Percentiles rank a stretch among this genome's conserved stretches.
Evolutionary conservation across 129 eudicot genomes (phyloP).

Genomic region (Sambucus nigra): DNA sequence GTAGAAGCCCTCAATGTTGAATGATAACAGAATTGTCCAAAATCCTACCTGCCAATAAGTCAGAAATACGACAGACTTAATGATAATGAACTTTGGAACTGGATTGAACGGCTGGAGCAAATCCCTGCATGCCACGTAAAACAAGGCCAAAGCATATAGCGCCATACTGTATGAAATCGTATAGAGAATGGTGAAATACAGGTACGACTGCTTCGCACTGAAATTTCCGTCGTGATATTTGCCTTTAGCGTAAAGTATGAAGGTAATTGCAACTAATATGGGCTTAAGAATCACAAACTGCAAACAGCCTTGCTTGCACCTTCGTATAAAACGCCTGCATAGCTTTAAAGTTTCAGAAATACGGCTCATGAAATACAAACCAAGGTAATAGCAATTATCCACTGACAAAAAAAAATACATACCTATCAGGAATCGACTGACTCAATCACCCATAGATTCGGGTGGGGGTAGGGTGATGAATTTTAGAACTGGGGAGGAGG

Average conservation of each 20-base stretch:
- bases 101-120: slow-evolving; percentile 88
- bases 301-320: slow-evolving; percentile 92
- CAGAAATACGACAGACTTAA: slow-evolving; percentile 79
- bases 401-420: no score
- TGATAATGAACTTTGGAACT: slow-evolving; percentile 79
- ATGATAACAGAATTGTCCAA: slow-evolving; percentile 6
- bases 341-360: slow-evolving; percentile 14
- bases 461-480: not conserved
- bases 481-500: not conserved
- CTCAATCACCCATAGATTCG: not conserved
- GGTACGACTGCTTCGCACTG: slow-evolving; percentile 60
- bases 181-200: slow-evolving; percentile 79
- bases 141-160: slow-evolving; percentile 70
- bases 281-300: slow-evolving; percentile 96
- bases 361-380: not conserved
- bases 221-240: slow-evolving; percentile 84
- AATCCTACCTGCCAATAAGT: slow-evolving; percentile 89
- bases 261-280: slow-evolving; percentile 54
- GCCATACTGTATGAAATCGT: slow-evolving; percentile 76
- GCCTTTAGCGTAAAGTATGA: slow-evolving; percentile 72
- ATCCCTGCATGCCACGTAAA: slow-evolving; percentile 87
- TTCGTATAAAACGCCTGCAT: slow-evolving; percentile 87
- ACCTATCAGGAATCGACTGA: not conserved
- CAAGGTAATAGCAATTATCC: not conserved
- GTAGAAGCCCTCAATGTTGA: no score